A percentile compares a stretch with the other conserved stretches of the same genome.
These are phyloP conservation scores for Coniochaeta prunicola DNA, from an alignment of 2,329 filamentous ascomycete genomes.

Conservation along the genomic window DNA sequence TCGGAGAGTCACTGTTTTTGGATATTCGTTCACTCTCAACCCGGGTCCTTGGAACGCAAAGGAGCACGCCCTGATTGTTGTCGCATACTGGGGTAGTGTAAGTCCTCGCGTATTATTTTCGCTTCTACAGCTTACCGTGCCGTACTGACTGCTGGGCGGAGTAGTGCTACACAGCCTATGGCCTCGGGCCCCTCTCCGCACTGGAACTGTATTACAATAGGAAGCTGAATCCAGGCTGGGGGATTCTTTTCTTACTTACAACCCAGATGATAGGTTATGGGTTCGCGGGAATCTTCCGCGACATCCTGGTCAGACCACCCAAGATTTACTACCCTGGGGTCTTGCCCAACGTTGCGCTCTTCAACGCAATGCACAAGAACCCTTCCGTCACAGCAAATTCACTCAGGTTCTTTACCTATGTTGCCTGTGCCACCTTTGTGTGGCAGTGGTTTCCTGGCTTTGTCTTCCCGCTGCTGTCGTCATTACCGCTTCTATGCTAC, in stretches of 20 bases:
- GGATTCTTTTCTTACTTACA: conserved; percentile 19
- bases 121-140: not conserved
- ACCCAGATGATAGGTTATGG: conserved; percentile 23
- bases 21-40: conserved; percentile 22
- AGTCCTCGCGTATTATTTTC: conserved; percentile 4
- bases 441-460: conserved; percentile 24
- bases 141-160: not conserved
- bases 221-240: conserved; percentile 18
- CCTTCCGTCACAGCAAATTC: conserved; percentile 18
- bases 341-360: conserved; percentile 20
- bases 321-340: conserved; percentile 22
- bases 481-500: conserved; percentile 20
- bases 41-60: conserved; percentile 25
- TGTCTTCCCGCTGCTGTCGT: conserved; percentile 19
- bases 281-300: conserved; percentile 19
- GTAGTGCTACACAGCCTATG: conserved; percentile 19
- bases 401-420: conserved; percentile 18
- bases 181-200: conserved; percentile 20
- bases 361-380: conserved; percentile 23
- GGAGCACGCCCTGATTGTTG: conserved; percentile 23
- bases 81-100: conserved; percentile 21
- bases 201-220: conserved; percentile 20
- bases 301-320: conserved; percentile 21
- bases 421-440: conserved; percentile 16
- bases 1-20: conserved; percentile 15